Evolutionary conservation across 495 filamentous ascomycete genomes (phyloP), one percentile per base, ranked within the genome.

Genomic region (Durotheca rogersii): DNA sequence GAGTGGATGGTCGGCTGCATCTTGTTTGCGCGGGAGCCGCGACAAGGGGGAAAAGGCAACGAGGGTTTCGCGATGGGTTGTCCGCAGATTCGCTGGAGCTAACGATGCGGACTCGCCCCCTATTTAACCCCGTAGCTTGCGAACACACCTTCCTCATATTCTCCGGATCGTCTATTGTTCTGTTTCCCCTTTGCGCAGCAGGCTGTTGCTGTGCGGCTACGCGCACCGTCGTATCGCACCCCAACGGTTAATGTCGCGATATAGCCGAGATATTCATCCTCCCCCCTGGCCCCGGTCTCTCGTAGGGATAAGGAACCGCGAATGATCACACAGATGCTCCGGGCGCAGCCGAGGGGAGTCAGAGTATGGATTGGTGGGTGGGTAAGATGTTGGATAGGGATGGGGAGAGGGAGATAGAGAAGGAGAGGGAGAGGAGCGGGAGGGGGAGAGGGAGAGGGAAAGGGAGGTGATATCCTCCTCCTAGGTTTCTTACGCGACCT

Each of bases 1-100:
- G 60, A 48, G 45, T 66, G 61, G 45, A 53, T n/a, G 11, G 40
- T 47, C 25, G 59, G 44, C 51, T 61, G 58, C 61, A 65, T 65
- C 50, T 7, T 58, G 51, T 6, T 35, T n/a, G 32, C 5, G 11
- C 11, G 32, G 15, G 32, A 16, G 11, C 11, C 32, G 32, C 35
- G 19, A 19, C 15, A 23, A n/a, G n/a, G n/a, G n/a, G 1, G 31
- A 15, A 51, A 1, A 70, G 51, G 15, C 44, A 37, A 35, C 9
- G 39, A 9, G 41, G 18, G 32, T 17, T 33, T 15, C 20, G 39
- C 36, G 21, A 39, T 18, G 15, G 39, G 23, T 7, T 37, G 21
- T 7, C 27, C 41, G 20, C 4, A 32, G 36, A 31, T 16, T 47
- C 31, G 37, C 30, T 40, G 16, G 9, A 4, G 9, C 44, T n/a